Evolutionary conservation across 1,139 yeast species (phyloP), one percentile per base, ranked within the genome.

Genomic region (Diutina pseudorugosa): DNA sequence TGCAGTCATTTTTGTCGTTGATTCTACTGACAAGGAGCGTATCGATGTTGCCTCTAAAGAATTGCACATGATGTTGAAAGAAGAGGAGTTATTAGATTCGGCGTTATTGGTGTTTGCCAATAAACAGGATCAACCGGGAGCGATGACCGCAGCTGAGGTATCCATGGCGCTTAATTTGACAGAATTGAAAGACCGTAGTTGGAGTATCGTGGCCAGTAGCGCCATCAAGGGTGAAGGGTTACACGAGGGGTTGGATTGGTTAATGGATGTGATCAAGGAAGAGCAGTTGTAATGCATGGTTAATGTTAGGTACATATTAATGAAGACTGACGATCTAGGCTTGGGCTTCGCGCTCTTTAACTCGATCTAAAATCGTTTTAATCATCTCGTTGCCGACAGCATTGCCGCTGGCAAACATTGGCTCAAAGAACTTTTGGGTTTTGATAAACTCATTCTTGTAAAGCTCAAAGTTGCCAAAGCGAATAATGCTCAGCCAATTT

Each of bases 141-240:
- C 98, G 1, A 73, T 91, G 73, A 80, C 90, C 23, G 97, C 97
- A 0, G 93, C 96, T 6, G 97, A 93, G 63, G 97, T 93, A 12
- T 84, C 95, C 1, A 89, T 87, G 60, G 91, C 95, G 16, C 75
- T 93, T 58, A 84, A 85, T 57, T 72, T 93, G 59, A 90, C 91
- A 4, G 95, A 88, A 55, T 76, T 93, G 65, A 91, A 91, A 68
- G 98, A 93, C 67, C 79, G 98, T 66, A 87, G 95, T 65, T 93
- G 98, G 98, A 88, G 96, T 62, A 93, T 93, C 58, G 96, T 91
- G 57, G 97, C 97, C 4, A 86, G 96, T 59, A 86, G 96, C 71
- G 98, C 98, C 25, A 81, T 91, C 56, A 85, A 89, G 59, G 98
- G 98, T 50, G 97, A 93, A 65, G 98, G 98, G 44, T 78, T 93